A percentile compares a stretch with the other conserved stretches of the same genome.
Conservation (phyloP, 257 asterid genomes). For the Anisodus tanguticus region DNA sequence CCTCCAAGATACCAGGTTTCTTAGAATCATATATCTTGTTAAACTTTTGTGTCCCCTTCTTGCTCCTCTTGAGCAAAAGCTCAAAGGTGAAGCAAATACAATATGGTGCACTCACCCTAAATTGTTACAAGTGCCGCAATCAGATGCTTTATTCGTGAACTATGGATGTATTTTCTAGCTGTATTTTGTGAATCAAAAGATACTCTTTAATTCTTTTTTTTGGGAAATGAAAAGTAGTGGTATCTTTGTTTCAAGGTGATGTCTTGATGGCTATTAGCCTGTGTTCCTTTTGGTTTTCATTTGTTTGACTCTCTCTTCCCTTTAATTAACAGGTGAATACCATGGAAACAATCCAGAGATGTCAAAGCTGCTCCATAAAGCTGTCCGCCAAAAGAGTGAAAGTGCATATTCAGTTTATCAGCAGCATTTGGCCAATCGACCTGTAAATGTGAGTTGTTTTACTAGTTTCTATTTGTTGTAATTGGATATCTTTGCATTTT, state of each 20-base stretch:
- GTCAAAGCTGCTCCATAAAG: conserved; percentile 99
- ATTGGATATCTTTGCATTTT: conserved; percentile 6
- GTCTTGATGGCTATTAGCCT: background rate
- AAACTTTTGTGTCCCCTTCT: conserved; percentile 2
- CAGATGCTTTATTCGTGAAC: background rate
- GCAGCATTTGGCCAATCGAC: conserved; percentile 95
- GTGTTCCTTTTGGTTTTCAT: conserved; percentile 19
- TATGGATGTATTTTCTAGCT: conserved; percentile 16
- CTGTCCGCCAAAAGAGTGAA: conserved; percentile 92
- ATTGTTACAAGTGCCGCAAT: background rate
- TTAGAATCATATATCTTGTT: background rate
- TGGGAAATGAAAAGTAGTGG: conserved; percentile 23
- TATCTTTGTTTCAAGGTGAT: conserved; percentile 18
- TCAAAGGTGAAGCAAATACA: conserved; percentile 3
- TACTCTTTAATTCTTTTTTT: background rate
- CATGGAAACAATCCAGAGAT: conserved; percentile 99
- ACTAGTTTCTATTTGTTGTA: conserved; percentile 22
- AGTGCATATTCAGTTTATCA: conserved; percentile 87
- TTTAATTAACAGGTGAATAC: conserved; percentile 71
- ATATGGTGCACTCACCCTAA: background rate
- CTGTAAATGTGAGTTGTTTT: conserved; percentile 80
- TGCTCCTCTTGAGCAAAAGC: background rate
- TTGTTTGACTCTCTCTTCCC: conserved; percentile 27
- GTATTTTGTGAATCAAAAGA: conserved; percentile 26
- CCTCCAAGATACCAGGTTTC: conserved; percentile 19